These are phyloP conservation scores for Clarireedia sp. DNA, from an alignment of 2,329 filamentous ascomycete species.

Conservation along the genomic window DNA sequence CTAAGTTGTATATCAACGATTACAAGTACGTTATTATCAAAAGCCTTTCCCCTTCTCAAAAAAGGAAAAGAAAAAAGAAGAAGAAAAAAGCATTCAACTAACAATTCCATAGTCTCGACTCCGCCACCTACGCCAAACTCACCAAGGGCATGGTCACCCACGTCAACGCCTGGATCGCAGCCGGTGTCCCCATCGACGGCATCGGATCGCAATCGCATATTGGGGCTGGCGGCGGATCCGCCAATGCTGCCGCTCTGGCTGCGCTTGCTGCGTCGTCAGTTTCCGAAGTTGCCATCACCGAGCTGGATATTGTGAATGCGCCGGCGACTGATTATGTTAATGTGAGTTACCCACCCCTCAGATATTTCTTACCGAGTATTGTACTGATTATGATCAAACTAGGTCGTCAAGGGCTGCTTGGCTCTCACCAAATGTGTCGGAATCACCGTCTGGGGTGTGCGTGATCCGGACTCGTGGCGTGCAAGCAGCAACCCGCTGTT, in stretches of 20 bases:
- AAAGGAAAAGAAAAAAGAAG: no score
- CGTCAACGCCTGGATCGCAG: slow-evolving; percentile 55
- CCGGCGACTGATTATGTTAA: slow-evolving; percentile 12
- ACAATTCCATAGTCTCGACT: slow-evolving; percentile 49
- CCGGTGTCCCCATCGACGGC: slow-evolving; percentile 57
- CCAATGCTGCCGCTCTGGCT: slow-evolving; percentile 11
- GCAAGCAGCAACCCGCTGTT: slow-evolving; percentile 42
- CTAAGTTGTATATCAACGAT: slow-evolving; percentile 72
- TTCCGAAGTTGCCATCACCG: slow-evolving; percentile 51
- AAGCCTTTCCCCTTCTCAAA: slow-evolving; percentile 40
- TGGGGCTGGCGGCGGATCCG: slow-evolving; percentile 8
- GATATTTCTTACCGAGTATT: neutral
- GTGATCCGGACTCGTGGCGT: slow-evolving; percentile 43
- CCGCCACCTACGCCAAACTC: slow-evolving; percentile 52
- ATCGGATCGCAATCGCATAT: slow-evolving; percentile 34
- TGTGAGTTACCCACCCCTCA: slow-evolving; percentile 11
- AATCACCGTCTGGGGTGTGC: slow-evolving; percentile 28
- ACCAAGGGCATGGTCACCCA: slow-evolving; percentile 44
- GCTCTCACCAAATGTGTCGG: slow-evolving; percentile 26
- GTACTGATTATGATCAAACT: neutral
- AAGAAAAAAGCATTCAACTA: neutral
- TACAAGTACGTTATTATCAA: slow-evolving; percentile 37
- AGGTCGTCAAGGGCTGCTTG: slow-evolving; percentile 25
- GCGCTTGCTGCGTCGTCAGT: slow-evolving; percentile 39
- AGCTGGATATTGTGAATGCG: slow-evolving; percentile 46